Evolutionary conservation across 1,284 basidiomycete genomes (phyloP), one percentile per base, ranked within the genome.

Genomic region (Leucoagaricus sp.): DNA sequence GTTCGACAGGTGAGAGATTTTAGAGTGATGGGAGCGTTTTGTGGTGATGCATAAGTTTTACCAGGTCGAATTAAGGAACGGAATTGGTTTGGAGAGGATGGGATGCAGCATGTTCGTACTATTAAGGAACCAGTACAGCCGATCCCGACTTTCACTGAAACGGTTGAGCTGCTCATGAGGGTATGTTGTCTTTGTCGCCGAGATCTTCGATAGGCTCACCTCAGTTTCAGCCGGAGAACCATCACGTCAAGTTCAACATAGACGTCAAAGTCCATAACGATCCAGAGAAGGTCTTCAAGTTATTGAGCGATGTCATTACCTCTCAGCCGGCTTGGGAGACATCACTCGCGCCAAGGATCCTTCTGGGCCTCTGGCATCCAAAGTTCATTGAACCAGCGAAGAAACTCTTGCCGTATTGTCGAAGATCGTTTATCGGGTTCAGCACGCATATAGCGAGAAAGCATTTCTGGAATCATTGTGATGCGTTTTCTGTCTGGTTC

Each of bases 211-310:
- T 36, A 21, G 40, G 21, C 28, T 31, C 31, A 34, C 29, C 31
- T 53, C 46, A 41, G 26, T 50, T 4, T 21, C 50, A 93, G 91
- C 87, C 90, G 31, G 91, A 92, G 70, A 94, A 96, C 72, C 78
- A 73, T 23, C 90, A 94, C 65, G 89, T 93, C 69, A 87, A 87
- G 64, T 90, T 98, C 69, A 93, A 97, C 72, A 84, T 98, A 59
- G 95, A 98, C 69, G 91, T 96, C 69, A 98, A 99, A 74, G 85
- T 92, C 38, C 88, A 94, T 67, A 98, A 97, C 69, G 86, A 96
- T 65, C 95, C 97, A 0, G 86, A 86, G 49, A 84, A 84, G 41
- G 82, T 99, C 38, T 99, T 99, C 75, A 72, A 75, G 13, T 80
- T 98, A 46, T 94, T 99, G 86, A 83, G 91, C 72, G 74, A 74